Conservation (phyloP, 2,329 filamentous ascomycete species). For the Zasmidium angulare region DNA sequence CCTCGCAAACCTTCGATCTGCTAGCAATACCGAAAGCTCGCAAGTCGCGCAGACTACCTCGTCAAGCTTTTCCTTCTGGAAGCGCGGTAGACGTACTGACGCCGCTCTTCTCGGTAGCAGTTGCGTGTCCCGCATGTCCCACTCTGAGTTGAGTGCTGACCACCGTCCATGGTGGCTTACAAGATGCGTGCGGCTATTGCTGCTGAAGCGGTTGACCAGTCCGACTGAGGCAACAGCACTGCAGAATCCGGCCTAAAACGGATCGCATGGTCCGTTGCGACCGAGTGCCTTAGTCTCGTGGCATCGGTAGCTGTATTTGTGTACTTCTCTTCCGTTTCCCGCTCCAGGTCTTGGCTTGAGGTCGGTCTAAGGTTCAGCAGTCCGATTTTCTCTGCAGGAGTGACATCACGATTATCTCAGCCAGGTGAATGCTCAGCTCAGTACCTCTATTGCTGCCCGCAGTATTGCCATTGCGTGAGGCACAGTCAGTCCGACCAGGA, state of each 20-base stretch:
- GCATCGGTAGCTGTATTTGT: background rate
- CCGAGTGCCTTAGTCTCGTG: background rate
- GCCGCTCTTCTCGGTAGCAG: background rate
- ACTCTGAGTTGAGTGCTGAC: background rate
- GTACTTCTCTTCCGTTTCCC: background rate
- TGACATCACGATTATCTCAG: constrained; percentile 6
- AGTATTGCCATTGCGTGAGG: no score
- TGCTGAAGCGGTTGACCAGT: background rate
- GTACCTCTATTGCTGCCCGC: no score
- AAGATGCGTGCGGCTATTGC: background rate
- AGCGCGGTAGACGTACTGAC: background rate
- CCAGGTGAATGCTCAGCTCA: no score
- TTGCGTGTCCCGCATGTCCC: background rate
- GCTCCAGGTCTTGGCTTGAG: background rate
- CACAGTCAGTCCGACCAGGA: no score
- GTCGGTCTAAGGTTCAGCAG: background rate
- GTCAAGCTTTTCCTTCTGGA: constrained; percentile 18
- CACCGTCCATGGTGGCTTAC: background rate
- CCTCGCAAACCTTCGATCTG: constrained; percentile 1
- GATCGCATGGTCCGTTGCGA: background rate
- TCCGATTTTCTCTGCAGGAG: background rate
- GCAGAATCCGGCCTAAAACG: background rate
- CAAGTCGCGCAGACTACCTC: background rate
- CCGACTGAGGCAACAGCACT: background rate
- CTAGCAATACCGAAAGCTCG: constrained; percentile 2